Evolutionary conservation across 441 rosid species (phyloP), one percentile per base, ranked within the genome.

Genomic region (Syzygium malaccense): DNA sequence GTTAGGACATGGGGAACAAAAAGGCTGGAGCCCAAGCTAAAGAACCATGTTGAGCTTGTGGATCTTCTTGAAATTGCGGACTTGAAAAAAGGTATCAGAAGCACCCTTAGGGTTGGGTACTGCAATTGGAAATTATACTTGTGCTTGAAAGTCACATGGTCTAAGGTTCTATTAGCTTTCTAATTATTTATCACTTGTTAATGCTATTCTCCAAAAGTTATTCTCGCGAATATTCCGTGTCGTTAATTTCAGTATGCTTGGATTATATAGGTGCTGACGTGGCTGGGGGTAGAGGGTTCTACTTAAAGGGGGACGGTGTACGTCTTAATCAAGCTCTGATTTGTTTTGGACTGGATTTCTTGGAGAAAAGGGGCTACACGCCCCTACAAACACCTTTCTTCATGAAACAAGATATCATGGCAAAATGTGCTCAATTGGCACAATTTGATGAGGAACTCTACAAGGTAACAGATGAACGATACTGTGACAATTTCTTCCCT

Each of bases 391-490:
- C 99, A 89, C 99, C 99, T 28, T 96, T 94, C 92, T 98, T 98
- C 91, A 96, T 95, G 97, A 95, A 96, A 90, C 95, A 96, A 92
- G 99, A 98, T 53, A 92, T 96, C 87, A 98, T 98, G 99, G 97
- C 96, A 78, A 96, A 94, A 92, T 98, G 99, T 87, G 99, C 99
- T 87, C 99, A 96, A 85, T 85, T 98, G 90, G 96, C 98, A 26
- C 99, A 96, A 90, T 96, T 96, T 71, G 99, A 98, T 87, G 99
- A 98, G 92, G 98, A 98, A 86, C 98, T 98, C 79, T 98, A 96
- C 96, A 96, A 96, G 98, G 99, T 94, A 88, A 45, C n/a, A 51
- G 71, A 53, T 87, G 25, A 30, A 19, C 6, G 4, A 53, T 51
- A 85, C 18, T 7, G 20, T 56, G 49, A 8, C 30, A 32, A 54